Conservation (phyloP, 2,329 filamentous ascomycete genomes). For the Colletotrichum costaricense region DNA sequence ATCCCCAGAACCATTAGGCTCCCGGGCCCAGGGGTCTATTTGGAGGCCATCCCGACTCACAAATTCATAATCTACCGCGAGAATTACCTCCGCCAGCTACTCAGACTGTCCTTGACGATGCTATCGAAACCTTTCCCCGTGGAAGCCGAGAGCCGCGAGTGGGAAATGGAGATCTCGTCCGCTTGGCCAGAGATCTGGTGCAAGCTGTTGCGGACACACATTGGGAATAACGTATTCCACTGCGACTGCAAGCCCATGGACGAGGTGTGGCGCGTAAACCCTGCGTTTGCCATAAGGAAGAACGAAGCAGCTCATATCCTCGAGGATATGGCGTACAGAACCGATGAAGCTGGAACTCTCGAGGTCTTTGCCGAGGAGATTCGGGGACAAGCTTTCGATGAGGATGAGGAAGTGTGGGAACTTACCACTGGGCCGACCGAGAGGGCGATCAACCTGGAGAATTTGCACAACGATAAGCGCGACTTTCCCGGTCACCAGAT, state of each 20-base stretch:
- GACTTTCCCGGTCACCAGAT: slow-evolving; percentile 15
- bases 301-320: slow-evolving; percentile 19
- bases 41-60: background rate
- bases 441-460: background rate
- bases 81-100: slow-evolving; percentile 12
- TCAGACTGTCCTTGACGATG: background rate
- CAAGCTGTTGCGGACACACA: background rate
- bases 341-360: background rate
- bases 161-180: background rate
- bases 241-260: slow-evolving; percentile 16
- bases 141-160: background rate
- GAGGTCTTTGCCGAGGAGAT: background rate
- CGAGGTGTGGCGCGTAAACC: slow-evolving; percentile 28
- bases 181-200: slow-evolving; percentile 29
- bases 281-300: slow-evolving; percentile 15
- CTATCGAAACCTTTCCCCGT: background rate
- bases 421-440: background rate
- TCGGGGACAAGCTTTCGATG: background rate
- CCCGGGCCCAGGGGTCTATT: background rate
- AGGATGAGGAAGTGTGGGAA: background rate
- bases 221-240: background rate
- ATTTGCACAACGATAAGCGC: background rate
- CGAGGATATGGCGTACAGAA: background rate
- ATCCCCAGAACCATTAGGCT: background rate
- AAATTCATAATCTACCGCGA: slow-evolving; percentile 9